These are phyloP conservation scores for Boletus semigastroideus DNA, from an alignment of 1,284 basidiomycete genomes.

Conservation along the genomic window DNA sequence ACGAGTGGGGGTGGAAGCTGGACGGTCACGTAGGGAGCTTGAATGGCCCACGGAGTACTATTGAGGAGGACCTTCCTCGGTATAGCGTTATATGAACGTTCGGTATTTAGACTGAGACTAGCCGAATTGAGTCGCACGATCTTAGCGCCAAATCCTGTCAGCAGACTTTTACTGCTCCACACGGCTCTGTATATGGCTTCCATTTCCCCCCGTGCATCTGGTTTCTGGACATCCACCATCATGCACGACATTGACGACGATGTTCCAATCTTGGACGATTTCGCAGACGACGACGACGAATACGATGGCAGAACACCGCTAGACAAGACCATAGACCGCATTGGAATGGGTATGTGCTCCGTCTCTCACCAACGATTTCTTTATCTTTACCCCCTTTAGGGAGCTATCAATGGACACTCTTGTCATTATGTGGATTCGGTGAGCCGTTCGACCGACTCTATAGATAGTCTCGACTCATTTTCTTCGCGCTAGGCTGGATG, in stretches of 20 bases:
- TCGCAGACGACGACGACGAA: conserved; percentile 24
- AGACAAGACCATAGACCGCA: conserved; percentile 84
- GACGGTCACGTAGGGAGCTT: conserved; percentile 13
- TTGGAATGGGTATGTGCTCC: conserved; percentile 76
- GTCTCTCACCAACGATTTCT: not conserved
- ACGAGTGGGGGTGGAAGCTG: conserved; percentile 40
- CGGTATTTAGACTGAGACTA: too few relatives aligned
- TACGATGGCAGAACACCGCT: conserved; percentile 66
- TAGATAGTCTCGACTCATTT: not conserved
- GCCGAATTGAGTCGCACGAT: too few relatives aligned
- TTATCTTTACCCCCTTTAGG: conserved; percentile 36
- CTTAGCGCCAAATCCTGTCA: not conserved
- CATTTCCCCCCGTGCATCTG: conserved; percentile 47
- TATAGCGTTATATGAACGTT: not conserved
- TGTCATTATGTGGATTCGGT: conserved; percentile 86
- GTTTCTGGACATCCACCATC: conserved; percentile 44
- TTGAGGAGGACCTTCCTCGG: conserved; percentile 8
- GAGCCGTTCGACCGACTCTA: conserved; percentile 34
- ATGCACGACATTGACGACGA: conserved; percentile 32
- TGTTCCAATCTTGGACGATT: conserved; percentile 38
- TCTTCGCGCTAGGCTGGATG: conserved; percentile 62
- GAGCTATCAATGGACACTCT: conserved; percentile 77
- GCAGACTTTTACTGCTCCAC: not conserved
- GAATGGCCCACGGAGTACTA: not conserved
- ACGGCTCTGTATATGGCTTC: conserved; percentile 36